Conservation (phyloP, 768 basidiomycete species). For the Termitomyces sp. region DNA sequence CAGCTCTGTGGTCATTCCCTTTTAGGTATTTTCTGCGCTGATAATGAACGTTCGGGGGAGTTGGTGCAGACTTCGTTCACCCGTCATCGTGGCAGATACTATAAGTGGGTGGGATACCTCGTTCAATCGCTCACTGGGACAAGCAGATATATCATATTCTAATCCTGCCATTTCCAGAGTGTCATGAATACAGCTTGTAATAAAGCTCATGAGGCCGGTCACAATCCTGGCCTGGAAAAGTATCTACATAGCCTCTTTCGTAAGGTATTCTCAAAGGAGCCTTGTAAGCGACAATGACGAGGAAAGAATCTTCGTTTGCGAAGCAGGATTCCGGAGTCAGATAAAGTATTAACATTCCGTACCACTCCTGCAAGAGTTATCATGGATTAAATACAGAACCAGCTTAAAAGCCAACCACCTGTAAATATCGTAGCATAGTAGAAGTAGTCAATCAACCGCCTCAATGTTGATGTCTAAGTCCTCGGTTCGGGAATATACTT, state of each 20-base stretch:
- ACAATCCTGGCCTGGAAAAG: not conserved
- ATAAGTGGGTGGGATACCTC: too few species aligned
- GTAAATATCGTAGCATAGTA: not conserved
- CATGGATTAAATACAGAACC: not conserved
- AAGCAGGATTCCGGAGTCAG: not conserved
- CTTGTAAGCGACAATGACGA: not conserved
- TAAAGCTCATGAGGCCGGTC: not conserved
- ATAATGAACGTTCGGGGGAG: too few species aligned
- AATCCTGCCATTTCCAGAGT: too few species aligned
- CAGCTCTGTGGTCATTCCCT: too few species aligned
- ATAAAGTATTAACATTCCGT: not conserved
- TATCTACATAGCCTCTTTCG: not conserved
- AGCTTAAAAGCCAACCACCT: not conserved
- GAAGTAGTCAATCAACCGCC: not conserved
- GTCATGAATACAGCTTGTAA: too few species aligned
- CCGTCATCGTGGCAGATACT: too few species aligned
- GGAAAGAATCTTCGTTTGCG: not conserved
- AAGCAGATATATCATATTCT: too few species aligned
- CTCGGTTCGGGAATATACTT: conserved; percentile 41
- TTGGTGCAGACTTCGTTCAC: too few species aligned
- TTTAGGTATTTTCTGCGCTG: too few species aligned
- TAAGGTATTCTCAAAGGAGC: not conserved
- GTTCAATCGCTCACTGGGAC: too few species aligned
- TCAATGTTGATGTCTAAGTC: not conserved
- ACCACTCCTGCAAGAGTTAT: not conserved